Evolutionary conservation across 257 asterid genomes (phyloP), one percentile per base, ranked within the genome.

Genomic region (Avicennia marina): DNA sequence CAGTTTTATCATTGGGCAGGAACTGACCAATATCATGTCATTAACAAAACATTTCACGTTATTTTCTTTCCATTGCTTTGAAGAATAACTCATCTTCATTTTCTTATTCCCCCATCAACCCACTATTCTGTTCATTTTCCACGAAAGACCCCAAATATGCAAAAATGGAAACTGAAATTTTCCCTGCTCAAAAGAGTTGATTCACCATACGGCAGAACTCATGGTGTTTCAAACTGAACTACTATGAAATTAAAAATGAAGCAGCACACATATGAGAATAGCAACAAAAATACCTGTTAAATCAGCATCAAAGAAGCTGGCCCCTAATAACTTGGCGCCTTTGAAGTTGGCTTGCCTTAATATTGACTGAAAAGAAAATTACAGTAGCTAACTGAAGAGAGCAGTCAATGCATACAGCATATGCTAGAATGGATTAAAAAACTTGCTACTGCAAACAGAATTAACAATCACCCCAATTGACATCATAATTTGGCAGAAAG

Each of bases 221-320:
- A 4, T 18, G 16, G 44, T 1, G 17, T 18, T 13, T 60, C 45
- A 31, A 60, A 22, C 10, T 2, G 16, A 57, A 33, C 20, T 11
- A 34, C 15, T 26, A 46, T 27, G 21, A 19, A 25, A 49, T 9
- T 6, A 13, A 22, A 25, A 50, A 43, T 44, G 19, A 41, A 67
- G 33, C 62, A 62, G 33, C 40, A 63, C 11, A 31, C 25, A 6
- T 8, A 40, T n/a, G 56, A 67, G 33, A 10, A 16, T 11, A 18
- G 41, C 22, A 38, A 40, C 0, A 9, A 6, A 24, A 31, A 56
- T 52, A 86, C 97, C 97, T 66, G 98, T 91, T 67, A 91, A 75
- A 85, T 91, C 98, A 40, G 98, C 95, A 78, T 88, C 98, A 62
- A 91, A 91, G 84, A 88, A 91, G 84, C 98, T 91, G 66, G 96